A percentile compares a stretch with the other conserved stretches of the same genome.
phyloP scores from a whole-genome alignment of 2,329 filamentous ascomycete genomes.

The Aureobasidium sp. region DNA sequence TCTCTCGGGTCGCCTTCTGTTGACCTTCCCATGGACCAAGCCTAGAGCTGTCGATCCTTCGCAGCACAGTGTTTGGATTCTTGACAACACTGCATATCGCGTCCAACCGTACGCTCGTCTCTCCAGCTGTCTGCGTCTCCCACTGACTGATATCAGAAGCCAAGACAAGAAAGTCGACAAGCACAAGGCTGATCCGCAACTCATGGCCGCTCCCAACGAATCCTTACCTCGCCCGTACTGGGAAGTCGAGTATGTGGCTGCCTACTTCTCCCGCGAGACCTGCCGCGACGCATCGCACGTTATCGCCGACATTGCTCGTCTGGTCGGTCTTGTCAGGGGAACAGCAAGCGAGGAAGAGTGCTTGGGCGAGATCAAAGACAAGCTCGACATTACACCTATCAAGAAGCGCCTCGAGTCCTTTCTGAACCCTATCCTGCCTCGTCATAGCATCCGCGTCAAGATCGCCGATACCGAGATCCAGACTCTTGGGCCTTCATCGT shows the following conservation, averaged over 20 bases:
- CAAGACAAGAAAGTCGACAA: not conserved
- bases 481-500: slow-evolving; percentile 25
- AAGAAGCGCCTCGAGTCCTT: slow-evolving; percentile 66
- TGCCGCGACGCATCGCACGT: slow-evolving; percentile 58
- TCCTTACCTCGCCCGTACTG: slow-evolving; percentile 37
- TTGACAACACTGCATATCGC: slow-evolving; percentile 81
- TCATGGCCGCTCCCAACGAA: not conserved
- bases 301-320: slow-evolving; percentile 61
- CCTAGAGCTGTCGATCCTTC: slow-evolving; percentile 43
- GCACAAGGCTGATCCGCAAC: not conserved
- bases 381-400: slow-evolving; percentile 39
- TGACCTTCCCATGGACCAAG: slow-evolving; percentile 7
- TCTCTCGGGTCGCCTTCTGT: slow-evolving; percentile 12
- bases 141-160: not conserved
- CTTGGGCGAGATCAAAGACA: slow-evolving; percentile 32
- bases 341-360: slow-evolving; percentile 41
- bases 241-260: slow-evolving; percentile 76
- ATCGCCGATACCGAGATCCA: slow-evolving; percentile 37
- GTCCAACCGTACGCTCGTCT: not conserved
- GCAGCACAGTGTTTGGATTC: slow-evolving; percentile 73
- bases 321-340: slow-evolving; percentile 52
- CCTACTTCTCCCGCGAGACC: slow-evolving; percentile 67
- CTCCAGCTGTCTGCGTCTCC: not conserved
- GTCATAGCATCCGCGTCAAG: slow-evolving; percentile 56
- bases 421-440: slow-evolving; percentile 64